Evolutionary conservation across 2,329 filamentous ascomycete species (phyloP).

Genomic region (Arthroderma sp.): DNA sequence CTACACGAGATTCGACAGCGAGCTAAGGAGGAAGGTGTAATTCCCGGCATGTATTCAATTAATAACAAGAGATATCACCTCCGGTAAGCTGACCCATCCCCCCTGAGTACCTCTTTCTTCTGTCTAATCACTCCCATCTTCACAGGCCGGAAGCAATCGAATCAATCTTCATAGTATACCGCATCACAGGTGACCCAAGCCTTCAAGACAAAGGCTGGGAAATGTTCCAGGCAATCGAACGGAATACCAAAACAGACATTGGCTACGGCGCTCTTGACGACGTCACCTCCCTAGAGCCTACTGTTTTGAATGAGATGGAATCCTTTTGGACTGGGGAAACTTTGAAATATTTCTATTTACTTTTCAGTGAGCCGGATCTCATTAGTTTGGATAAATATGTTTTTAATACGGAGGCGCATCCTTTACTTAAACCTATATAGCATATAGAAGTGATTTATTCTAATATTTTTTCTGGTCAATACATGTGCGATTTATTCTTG

Average conservation of each 20-base stretch:
- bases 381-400: slow-evolving; percentile 57
- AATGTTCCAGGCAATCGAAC: slow-evolving; percentile 65
- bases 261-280: slow-evolving; percentile 46
- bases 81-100: slow-evolving; percentile 39
- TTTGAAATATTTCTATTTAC: slow-evolving; percentile 79
- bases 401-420: slow-evolving; percentile 45
- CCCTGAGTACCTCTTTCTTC: slow-evolving; percentile 17
- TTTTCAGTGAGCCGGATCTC: slow-evolving; percentile 57
- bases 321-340: slow-evolving; percentile 88
- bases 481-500: no score
- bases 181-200: slow-evolving; percentile 62
- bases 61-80: slow-evolving; percentile 8
- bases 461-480: no score
- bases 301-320: slow-evolving; percentile 53
- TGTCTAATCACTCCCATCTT: neutral
- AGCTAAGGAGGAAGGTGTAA: slow-evolving; percentile 5
- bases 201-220: slow-evolving; percentile 76
- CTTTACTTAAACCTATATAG: slow-evolving; percentile 24
- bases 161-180: slow-evolving; percentile 79
- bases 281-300: slow-evolving; percentile 7
- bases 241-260: slow-evolving; percentile 49
- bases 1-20: slow-evolving; percentile 3
- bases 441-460: no score
- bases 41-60: slow-evolving; percentile 8
- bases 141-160: slow-evolving; percentile 67